Percentiles rank a stretch among this genome's conserved stretches.
Conservation (phyloP, 108 stramenopile species). For the Skeletonema grethae region DNA sequence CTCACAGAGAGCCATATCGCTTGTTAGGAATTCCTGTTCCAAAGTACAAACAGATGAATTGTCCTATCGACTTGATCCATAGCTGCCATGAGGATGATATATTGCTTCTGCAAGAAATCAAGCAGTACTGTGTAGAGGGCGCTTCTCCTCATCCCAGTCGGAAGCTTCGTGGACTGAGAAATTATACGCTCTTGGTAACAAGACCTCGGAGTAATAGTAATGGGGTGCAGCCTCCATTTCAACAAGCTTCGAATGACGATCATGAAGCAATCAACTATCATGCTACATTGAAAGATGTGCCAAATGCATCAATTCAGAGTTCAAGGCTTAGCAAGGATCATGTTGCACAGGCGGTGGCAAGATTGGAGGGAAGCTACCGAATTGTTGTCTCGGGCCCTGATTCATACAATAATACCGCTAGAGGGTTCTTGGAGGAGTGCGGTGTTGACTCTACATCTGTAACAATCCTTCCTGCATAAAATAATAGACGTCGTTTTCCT, state of each 20-base stretch:
- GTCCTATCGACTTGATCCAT: conserved; percentile 12
- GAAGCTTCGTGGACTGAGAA: conserved; percentile 13
- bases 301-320: background rate
- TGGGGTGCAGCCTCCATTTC: background rate
- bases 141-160: background rate
- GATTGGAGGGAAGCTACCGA: conserved; percentile 9
- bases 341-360: background rate
- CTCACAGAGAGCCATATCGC: conserved; percentile 17
- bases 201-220: background rate
- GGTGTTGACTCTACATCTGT: conserved; percentile 8
- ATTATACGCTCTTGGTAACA: conserved; percentile 11
- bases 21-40: conserved; percentile 20
- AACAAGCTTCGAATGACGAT: background rate
- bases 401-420: conserved; percentile 11
- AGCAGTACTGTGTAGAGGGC: conserved; percentile 16
- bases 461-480: conserved; percentile 14
- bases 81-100: conserved; percentile 26
- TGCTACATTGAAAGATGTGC: background rate
- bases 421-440: conserved; percentile 14
- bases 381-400: conserved; percentile 30
- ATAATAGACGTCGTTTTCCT: background rate
- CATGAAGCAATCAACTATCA: background rate
- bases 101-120: conserved; percentile 6
- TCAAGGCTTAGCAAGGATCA: background rate
- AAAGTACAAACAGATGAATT: conserved; percentile 14